Percentiles rank a stretch among this genome's conserved stretches.
phyloP scores from a whole-genome alignment of 805 yeast species.

The Kurtzmaniella cleridarum region DNA sequence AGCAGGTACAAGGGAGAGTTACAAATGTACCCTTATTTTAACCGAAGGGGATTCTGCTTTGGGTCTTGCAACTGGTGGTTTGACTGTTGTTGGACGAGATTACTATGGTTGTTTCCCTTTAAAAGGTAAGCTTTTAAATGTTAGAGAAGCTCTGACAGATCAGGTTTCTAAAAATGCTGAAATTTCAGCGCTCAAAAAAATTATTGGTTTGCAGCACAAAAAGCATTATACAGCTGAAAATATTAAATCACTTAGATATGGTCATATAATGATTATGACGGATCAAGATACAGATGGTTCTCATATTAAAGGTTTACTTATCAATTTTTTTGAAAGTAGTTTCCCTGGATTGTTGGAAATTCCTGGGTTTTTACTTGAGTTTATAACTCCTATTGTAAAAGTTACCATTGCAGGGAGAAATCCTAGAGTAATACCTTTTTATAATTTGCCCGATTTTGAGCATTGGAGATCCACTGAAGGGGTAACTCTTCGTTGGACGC shows the following conservation, averaged over 20 bases:
- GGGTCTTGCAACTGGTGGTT: conserved; percentile 87
- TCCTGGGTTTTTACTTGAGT: conserved; percentile 90
- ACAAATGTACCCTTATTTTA: conserved; percentile 84
- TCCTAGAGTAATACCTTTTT: conserved; percentile 64
- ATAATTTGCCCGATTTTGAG: conserved; percentile 94
- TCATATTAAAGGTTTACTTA: conserved; percentile 92
- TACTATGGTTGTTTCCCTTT: conserved; percentile 92
- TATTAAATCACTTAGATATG: conserved; percentile 76
- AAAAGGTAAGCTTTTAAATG: conserved; percentile 91
- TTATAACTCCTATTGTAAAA: conserved; percentile 94
- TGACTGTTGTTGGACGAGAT: conserved; percentile 93
- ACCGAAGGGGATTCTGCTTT: conserved; percentile 98
- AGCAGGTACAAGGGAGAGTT: conserved; percentile 92
- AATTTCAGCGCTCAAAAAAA: conserved; percentile 91
- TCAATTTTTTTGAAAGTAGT: conserved; percentile 86
- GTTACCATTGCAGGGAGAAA: conserved; percentile 64
- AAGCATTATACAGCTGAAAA: conserved; percentile 63
- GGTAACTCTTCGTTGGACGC: conserved; percentile 69
- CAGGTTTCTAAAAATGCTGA: conserved; percentile 90
- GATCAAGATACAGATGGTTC: conserved; percentile 99
- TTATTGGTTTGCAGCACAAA: conserved; percentile 92
- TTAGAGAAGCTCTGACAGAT: conserved; percentile 95
- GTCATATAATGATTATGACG: conserved; percentile 98
- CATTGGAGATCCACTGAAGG: conserved; percentile 88
- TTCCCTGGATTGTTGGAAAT: conserved; percentile 89